Evolutionary conservation across 352 stramenopile genomes (phyloP), one percentile per base, ranked within the genome.

Genomic region (Thalassiosira livingstoniorum): DNA sequence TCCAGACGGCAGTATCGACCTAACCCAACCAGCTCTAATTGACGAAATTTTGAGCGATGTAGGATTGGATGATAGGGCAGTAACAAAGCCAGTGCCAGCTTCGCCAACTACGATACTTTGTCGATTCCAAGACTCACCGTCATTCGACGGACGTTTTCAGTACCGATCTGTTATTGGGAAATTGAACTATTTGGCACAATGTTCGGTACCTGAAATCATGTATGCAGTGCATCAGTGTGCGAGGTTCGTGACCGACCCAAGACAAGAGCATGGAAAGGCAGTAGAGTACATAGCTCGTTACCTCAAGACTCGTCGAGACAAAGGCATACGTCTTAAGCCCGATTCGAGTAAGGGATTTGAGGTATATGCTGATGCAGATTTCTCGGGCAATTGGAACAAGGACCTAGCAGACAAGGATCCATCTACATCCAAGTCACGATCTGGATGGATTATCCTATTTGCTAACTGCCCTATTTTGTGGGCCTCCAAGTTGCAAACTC

Each of bases 121-220:
- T 23, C 2, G 7, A 3, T 23, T 37, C 25, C 35, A 60, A 18
- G 34, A 62, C 11, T 74, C 65, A 35, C 27, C 32, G 37, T 13
- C 47, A 23, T 74, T 74, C 47, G 35, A 43, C n/a, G 63, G 60
- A 7, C 0, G 37, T 4, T 88, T 88, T 18, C 27, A 35, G 1
- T 57, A 71, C 21, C 63, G 66, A 10, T 82, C 61, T 25, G 51
- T 87, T 0, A 82, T 86, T 83, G 85, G 75, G 2, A 87, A 81
- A 51, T 42, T 88, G 21, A 91, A 87, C 61, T 92, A 89, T 51
- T 58, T 92, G 1, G 85, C 88, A 45, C 82, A 90, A 27, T 69
- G 32, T 0, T 91, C 86, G 35, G 3, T 82, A 35, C 63, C 65
- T n/a, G 86, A 88, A 39, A 85, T 93, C 25, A 42, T 68, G 1